Evolutionary conservation across 371 early-diverging fungal genomes (phyloP), one percentile per base, ranked within the genome.

Genomic region (Mortierella sp.): DNA sequence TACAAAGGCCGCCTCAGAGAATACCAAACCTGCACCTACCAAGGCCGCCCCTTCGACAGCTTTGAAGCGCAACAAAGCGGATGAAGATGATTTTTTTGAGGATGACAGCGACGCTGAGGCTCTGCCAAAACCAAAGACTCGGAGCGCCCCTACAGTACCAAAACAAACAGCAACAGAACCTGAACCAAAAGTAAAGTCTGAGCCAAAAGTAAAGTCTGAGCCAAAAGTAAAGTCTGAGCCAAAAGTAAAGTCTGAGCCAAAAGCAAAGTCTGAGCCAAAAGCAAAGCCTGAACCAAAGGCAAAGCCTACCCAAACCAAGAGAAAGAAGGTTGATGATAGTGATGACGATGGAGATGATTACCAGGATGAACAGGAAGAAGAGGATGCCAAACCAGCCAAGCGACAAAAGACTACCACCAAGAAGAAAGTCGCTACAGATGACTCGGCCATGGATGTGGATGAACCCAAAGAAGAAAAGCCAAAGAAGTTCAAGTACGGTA

Each of bases 401-500:
- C 57, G 53, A 52, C 52, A 23, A 19, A 76, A 71, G 30, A 25
- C 72, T 19, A 28, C 68, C 4, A 18, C 61, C 30, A 72, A 76
- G 46, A 67, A 81, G 19, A 60, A 30, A 7, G 60, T 43, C 15
- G 28, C 63, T 28, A 26, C 7, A 14, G 65, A 57, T n/a, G 74
- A 70, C 45, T 57, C 58, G 29, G 81, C 72, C 21, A 73, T 73
- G 81, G 77, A 76, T 58, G 64, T 72, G 7, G 81, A 81, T 57
- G 76, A 72, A 6, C 46, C 57, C 2, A 57, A 43, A 28, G 63
- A 21, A 12, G 62, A 68, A 59, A 75, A 66, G 15, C 65, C 65
- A 23, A 82, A 80, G 44, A 75, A 70, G 9, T 77, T 75, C 23
- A 77, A 70, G 64, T 72, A 72, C 25, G 73, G 56, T 11, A 15